Base-by-base conservation (phyloP, 805 yeast species). In the Candida methanosorbosa region DNA sequence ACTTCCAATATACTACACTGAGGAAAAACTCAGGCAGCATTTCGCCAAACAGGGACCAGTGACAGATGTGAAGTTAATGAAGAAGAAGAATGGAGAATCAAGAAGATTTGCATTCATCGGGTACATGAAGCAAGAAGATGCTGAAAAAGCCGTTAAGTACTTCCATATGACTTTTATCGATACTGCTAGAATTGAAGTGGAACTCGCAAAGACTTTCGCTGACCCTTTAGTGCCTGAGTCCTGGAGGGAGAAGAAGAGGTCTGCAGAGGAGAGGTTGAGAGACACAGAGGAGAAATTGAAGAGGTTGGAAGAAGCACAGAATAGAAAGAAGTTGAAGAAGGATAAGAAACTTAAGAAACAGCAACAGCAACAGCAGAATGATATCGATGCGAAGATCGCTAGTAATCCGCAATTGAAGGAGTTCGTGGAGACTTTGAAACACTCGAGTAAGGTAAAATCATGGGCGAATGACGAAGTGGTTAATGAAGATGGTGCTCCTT, bases 81-180 rank as follows among this genome's bases (percentile, higher is more conserved):
- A 73, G 48, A 84, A 81, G 44, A 68, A 81, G 45, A 75, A 74
- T 44, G 98, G 98, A 18, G 81, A 80, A 49, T 82, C 95, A 9
- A 75, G 98, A 58, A 68, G 94, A 46, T 92, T 92, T 66, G 97
- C 95, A 6, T 92, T 92, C 49, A 66, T 92, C 34, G 98, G 98
- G 1, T 92, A 72, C 57, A 79, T 76, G 48, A 66, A 76, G n/a
- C 65, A 60, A 15, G 68, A 61, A 11, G 95, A 83, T 48, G 97
- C 98, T 1, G 73, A 68, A 33, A 70, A 66, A 30, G 95, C 96
- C 0, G 90, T 78, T 6, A 66, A 62, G 32, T 86, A 72, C 56
- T 88, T 81, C 57, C 67, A 92, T 59, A 68, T 72, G 7, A 73
- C 94, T 1, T 92, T 76, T 54, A 76, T 92, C 38, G 92, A 85